Conservation (phyloP, 176 grass and related monocot genomes). For the Thalia dealbata region DNA sequence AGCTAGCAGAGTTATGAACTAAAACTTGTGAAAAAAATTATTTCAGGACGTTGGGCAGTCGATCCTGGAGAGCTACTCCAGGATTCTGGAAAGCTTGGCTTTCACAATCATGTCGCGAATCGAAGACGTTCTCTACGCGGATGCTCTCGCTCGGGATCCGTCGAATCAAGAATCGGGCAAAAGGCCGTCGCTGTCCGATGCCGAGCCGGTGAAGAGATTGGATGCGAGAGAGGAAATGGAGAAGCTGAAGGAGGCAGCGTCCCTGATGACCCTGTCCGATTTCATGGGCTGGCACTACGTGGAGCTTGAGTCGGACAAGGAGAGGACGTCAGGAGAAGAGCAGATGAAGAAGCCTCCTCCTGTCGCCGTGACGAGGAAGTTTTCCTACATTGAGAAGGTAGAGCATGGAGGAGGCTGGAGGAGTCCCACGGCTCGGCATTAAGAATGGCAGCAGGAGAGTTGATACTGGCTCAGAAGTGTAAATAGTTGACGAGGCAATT, state of each 20-base stretch:
- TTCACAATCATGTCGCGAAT: neutral
- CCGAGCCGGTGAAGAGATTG: neutral
- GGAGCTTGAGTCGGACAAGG: neutral
- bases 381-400: neutral
- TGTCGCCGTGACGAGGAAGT: neutral
- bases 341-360: neutral
- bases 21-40: too few relatives aligned
- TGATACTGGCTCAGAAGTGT: too few relatives aligned
- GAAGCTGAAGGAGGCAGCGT: neutral
- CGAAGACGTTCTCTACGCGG: neutral
- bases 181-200: too few relatives aligned
- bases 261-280: neutral
- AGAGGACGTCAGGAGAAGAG: neutral
- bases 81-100: conserved; percentile 2
- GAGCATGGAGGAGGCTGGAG: neutral
- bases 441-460: neutral
- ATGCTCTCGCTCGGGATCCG: neutral
- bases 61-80: neutral
- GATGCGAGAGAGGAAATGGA: neutral
- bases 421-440: conserved; percentile 1
- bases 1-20: too few relatives aligned
- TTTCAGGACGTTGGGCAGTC: neutral
- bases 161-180: neutral
- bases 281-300: neutral
- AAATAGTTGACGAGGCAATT: too few relatives aligned